Evolutionary conservation across 2,329 filamentous ascomycete genomes (phyloP).

Genomic region (Nannizziopsis barbatae): DNA sequence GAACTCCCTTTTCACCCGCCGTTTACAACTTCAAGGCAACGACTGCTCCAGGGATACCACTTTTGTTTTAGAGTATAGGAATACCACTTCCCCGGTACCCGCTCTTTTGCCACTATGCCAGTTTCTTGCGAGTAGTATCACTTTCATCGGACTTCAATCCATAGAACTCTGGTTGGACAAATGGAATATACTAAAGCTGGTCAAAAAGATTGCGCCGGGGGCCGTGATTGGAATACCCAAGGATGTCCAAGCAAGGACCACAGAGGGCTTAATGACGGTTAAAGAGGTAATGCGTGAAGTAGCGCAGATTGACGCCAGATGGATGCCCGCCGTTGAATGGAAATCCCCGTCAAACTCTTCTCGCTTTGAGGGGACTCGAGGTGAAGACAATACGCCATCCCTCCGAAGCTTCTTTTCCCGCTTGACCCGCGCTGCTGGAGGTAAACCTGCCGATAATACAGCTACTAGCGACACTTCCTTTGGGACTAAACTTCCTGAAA

Average conservation of each 20-base stretch:
- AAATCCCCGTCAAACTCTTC: constrained; percentile 46
- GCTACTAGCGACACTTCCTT: constrained; percentile 42
- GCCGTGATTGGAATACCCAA: constrained; percentile 60
- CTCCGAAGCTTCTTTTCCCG: constrained; percentile 70
- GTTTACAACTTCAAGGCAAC: constrained; percentile 59
- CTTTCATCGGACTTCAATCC: constrained; percentile 77
- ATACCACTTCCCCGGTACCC: constrained; percentile 73
- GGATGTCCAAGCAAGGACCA: constrained; percentile 70
- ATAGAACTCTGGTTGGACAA: constrained; percentile 89
- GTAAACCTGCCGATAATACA: constrained; percentile 33
- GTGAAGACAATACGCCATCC: constrained; percentile 43
- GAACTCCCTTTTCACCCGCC: constrained; percentile 90
- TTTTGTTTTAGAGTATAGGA: constrained; percentile 93
- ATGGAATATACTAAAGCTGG: constrained; percentile 64
- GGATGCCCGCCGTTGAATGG: constrained; percentile 81
- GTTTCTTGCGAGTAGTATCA: constrained; percentile 88
- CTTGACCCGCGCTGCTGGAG: constrained; percentile 50
- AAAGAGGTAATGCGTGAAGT: constrained; percentile 69
- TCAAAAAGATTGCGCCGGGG: constrained; percentile 76
- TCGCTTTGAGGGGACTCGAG: constrained; percentile 28
- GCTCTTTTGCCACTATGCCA: constrained; percentile 77
- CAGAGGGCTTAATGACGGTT: constrained; percentile 81
- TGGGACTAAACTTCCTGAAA: constrained; percentile 54
- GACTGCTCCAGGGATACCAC: constrained; percentile 62
- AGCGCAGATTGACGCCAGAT: constrained; percentile 81